phyloP scores from a whole-genome alignment of 2,329 filamentous ascomycete genomes.

The Exserohilum turcica region DNA sequence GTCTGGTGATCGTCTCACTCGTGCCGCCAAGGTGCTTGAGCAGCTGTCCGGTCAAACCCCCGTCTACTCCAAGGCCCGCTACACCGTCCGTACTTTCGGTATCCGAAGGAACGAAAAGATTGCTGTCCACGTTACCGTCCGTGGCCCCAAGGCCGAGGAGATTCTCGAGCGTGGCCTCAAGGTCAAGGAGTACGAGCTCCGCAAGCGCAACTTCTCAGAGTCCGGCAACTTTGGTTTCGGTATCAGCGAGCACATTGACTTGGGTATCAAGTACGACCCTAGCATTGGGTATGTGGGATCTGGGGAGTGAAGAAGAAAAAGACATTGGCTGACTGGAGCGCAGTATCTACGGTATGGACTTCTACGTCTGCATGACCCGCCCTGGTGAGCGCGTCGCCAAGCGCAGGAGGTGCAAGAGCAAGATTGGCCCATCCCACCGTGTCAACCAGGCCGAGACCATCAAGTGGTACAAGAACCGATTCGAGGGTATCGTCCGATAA shows the following conservation, averaged over 20 bases:
- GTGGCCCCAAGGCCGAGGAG: slow-evolving; percentile 98
- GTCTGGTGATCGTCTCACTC: slow-evolving; percentile 99
- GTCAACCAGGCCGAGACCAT: slow-evolving; percentile 95
- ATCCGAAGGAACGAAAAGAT: slow-evolving; percentile 99
- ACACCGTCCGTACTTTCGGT: slow-evolving; percentile 99
- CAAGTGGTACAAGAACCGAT: slow-evolving; percentile 96
- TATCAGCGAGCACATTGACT: slow-evolving; percentile 99
- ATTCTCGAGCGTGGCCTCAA: slow-evolving; percentile 99
- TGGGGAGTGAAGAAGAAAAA: background rate
- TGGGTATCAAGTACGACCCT: slow-evolving; percentile 82
- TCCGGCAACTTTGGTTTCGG: slow-evolving; percentile 97
- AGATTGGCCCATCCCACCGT: slow-evolving; percentile 84
- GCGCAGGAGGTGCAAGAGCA: slow-evolving; percentile 87
- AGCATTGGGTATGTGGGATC: slow-evolving; percentile 45
- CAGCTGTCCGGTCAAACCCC: slow-evolving; percentile 99
- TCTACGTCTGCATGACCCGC: slow-evolving; percentile 99
- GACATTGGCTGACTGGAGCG: slow-evolving; percentile 28
- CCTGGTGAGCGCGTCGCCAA: slow-evolving; percentile 97
- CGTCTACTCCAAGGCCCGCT: slow-evolving; percentile 99
- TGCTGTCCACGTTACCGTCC: slow-evolving; percentile 98
- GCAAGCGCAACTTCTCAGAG: slow-evolving; percentile 99
- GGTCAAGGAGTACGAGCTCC: slow-evolving; percentile 99
- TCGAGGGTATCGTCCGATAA: slow-evolving; percentile 99
- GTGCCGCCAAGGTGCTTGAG: slow-evolving; percentile 99
- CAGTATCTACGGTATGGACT: slow-evolving; percentile 80